These are phyloP conservation scores for Lactarius indigo DNA, from an alignment of 768 basidiomycete genomes.

Conservation along the genomic window DNA sequence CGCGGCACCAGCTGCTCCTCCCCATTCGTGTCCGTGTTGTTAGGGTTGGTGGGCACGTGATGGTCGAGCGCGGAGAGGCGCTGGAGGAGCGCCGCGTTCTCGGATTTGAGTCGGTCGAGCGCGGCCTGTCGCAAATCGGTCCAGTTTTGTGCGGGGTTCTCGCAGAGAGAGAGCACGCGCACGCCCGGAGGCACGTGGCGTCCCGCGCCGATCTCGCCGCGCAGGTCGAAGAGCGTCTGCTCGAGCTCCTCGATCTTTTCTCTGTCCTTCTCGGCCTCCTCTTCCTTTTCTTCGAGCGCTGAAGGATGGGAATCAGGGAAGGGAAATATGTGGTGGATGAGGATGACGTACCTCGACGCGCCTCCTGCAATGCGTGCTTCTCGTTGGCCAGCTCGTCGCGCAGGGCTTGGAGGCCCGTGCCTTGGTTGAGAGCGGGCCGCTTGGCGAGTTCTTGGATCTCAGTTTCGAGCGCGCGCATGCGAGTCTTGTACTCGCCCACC, in stretches of 20 bases:
- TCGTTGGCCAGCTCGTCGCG: constrained; percentile 38
- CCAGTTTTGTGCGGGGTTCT: constrained; percentile 85
- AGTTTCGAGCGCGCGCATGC: constrained; percentile 43
- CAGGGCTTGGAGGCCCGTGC: constrained; percentile 37
- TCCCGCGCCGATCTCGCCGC: constrained; percentile 72
- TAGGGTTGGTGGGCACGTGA: constrained; percentile 20
- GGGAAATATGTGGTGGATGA: not conserved
- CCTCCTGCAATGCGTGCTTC: constrained; percentile 31
- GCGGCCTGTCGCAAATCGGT: constrained; percentile 69
- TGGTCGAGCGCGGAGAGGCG: constrained; percentile 59
- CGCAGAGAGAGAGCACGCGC: constrained; percentile 62
- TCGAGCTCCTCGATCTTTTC: constrained; percentile 67
- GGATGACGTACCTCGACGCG: constrained; percentile 39
- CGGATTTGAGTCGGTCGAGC: constrained; percentile 70
- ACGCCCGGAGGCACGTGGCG: constrained; percentile 69
- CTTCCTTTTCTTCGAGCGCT: constrained; percentile 48
- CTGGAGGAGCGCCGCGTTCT: constrained; percentile 80
- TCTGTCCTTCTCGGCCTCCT: constrained; percentile 38
- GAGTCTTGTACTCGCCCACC: constrained; percentile 51
- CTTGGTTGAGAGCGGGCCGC: constrained; percentile 30
- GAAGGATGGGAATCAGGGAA: not conserved
- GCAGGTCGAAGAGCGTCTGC: constrained; percentile 73
- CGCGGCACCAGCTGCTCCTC: constrained; percentile 57
- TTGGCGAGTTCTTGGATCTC: constrained; percentile 47
- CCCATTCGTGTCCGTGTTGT: constrained; percentile 13